A percentile compares a stretch with the other conserved stretches of the same genome.
These are phyloP conservation scores for Pyrenophora graminea DNA, from an alignment of 2,329 filamentous ascomycete species.

Conservation along the genomic window DNA sequence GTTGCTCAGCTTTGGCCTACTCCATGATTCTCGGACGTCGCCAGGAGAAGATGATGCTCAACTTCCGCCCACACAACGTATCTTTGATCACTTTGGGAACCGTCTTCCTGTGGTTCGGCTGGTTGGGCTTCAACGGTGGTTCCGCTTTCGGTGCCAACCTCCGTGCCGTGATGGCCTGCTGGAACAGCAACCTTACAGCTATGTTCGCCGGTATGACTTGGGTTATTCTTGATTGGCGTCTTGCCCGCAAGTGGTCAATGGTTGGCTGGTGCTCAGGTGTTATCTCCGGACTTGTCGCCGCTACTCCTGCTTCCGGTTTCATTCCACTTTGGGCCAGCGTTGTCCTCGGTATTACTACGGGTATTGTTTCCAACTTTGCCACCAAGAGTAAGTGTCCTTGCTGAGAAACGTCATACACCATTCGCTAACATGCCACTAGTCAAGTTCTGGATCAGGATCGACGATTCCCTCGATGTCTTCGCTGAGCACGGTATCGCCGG, in stretches of 20 bases:
- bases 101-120: slow-evolving; percentile 96
- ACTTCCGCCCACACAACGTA: slow-evolving; percentile 99
- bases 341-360: slow-evolving; percentile 64
- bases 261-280: slow-evolving; percentile 91
- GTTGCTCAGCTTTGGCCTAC: slow-evolving; percentile 90
- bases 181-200: slow-evolving; percentile 94
- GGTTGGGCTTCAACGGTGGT: slow-evolving; percentile 98
- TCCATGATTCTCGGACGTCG: slow-evolving; percentile 93
- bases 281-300: slow-evolving; percentile 85
- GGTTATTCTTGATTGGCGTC: slow-evolving; percentile 93
- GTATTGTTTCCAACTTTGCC: slow-evolving; percentile 76
- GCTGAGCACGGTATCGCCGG: slow-evolving; percentile 86
- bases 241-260: slow-evolving; percentile 93
- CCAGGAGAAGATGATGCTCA: slow-evolving; percentile 99
- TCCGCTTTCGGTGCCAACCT: slow-evolving; percentile 93
- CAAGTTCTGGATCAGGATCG: slow-evolving; percentile 76
- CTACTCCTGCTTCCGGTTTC: slow-evolving; percentile 81
- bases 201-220: slow-evolving; percentile 91
- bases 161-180: slow-evolving; percentile 93
- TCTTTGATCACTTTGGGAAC: slow-evolving; percentile 96
- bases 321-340: slow-evolving; percentile 70
- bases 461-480: slow-evolving; percentile 89
- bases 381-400: slow-evolving; percentile 73
- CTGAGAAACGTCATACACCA: background rate
- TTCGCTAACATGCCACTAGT: slow-evolving; percentile 49